Evolutionary conservation across 768 basidiomycete species (phyloP).

Genomic region (Trametes punicea): DNA sequence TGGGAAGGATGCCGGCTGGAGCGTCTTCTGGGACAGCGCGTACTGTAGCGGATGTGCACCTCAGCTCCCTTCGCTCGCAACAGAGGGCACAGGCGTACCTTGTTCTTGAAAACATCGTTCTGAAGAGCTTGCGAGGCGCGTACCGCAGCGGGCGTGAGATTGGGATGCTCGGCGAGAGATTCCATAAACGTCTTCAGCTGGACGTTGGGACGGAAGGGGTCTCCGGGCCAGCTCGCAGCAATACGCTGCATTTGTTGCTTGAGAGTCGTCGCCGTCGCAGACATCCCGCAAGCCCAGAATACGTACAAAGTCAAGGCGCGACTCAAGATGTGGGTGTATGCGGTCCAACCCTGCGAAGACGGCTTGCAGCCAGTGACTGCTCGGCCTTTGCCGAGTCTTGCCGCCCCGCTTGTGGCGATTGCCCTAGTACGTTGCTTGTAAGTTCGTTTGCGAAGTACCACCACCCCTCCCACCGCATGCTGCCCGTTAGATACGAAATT

Average conservation of each 20-base stretch:
- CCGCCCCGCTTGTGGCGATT: conserved; percentile 4
- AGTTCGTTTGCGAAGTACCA: background rate
- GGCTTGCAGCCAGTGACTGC: background rate
- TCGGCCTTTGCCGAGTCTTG: background rate
- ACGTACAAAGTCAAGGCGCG: background rate
- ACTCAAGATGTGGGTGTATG: background rate
- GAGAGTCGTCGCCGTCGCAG: conserved; percentile 35
- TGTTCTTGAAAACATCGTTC: conserved; percentile 53
- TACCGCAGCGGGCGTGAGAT: conserved; percentile 58
- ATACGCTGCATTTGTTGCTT: conserved; percentile 51
- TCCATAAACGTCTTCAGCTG: conserved; percentile 66
- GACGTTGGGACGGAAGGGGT: conserved; percentile 75
- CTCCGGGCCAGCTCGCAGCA: conserved; percentile 61
- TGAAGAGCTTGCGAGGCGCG: conserved; percentile 53
- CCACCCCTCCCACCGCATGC: too few relatives aligned
- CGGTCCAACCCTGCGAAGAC: background rate
- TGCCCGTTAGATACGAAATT: too few relatives aligned
- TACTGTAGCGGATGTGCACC: conserved; percentile 44
- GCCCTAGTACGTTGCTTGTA: too few relatives aligned
- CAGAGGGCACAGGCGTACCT: conserved; percentile 35
- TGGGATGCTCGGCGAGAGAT: conserved; percentile 66
- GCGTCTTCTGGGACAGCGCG: conserved; percentile 56
- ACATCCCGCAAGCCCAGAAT: conserved; percentile 5
- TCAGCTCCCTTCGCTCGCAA: background rate
- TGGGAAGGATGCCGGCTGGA: conserved; percentile 70